Percentiles rank a stretch among this genome's conserved stretches.
These are phyloP conservation scores for Acmispon strigosus DNA, from an alignment of 306 rosid species.

Conservation along the genomic window DNA sequence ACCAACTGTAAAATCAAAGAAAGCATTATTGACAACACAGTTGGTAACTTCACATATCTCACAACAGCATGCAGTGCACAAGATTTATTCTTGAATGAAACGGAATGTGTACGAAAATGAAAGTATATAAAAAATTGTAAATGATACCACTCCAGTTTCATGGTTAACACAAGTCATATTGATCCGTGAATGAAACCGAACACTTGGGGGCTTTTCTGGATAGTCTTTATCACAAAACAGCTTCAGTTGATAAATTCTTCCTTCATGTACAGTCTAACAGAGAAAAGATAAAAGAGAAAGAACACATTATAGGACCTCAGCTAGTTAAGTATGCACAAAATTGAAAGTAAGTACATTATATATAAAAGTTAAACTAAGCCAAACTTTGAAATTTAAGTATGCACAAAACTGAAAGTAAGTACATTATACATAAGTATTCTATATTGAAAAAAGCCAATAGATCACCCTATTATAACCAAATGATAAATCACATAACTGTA, in stretches of 20 bases:
- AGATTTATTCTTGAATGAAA: not conserved
- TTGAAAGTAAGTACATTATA: not conserved
- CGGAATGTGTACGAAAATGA: not conserved
- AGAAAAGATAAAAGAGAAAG: not conserved
- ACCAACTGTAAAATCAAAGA: not conserved
- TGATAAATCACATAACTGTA: not conserved
- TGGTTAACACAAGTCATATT: conserved; percentile 98
- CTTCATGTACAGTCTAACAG: conserved; percentile 93
- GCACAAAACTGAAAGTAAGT: too few relatives aligned
- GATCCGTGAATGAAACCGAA: conserved; percentile 95
- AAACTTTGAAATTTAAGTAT: not conserved
- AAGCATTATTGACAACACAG: not conserved
- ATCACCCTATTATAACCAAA: not conserved
- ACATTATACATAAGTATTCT: not conserved
- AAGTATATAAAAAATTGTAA: conserved; percentile 15
- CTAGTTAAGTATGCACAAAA: not conserved
- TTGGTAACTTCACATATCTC: not conserved
- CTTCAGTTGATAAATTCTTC: conserved; percentile 97
- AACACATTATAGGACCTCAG: conserved; percentile 17
- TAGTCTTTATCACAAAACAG: conserved; percentile 97
- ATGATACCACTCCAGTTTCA: conserved; percentile 95
- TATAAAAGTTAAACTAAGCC: not conserved
- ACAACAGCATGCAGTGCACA: not conserved
- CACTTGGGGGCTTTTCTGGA: conserved; percentile 98
- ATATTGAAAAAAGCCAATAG: not conserved